Base-by-base conservation (phyloP, 306 rosid species). In the Sindora glabra region DNA sequence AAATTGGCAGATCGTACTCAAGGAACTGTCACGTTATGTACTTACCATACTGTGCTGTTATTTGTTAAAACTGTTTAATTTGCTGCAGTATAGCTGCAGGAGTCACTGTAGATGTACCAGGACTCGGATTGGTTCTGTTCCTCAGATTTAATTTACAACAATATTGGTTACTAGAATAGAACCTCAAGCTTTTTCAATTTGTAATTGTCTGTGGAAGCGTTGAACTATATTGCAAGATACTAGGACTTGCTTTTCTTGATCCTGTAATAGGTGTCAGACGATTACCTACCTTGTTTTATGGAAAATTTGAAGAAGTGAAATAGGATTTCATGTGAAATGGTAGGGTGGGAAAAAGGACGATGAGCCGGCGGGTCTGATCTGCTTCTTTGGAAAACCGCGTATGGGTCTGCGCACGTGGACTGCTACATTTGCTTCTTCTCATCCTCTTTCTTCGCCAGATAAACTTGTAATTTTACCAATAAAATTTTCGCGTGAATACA, bases 341-440 rank as follows among this genome's bases (percentile, higher is more conserved):
- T 78, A 80, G 84, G 80, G 84, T 67, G 59, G 61, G 64, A 53
- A n/a, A 45, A 76, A 67, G 34, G 68, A 76, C 64, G 74, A 66
- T 74, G 74, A 83, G 78, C 85, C 89, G 86, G 85, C 79, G 96
- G 86, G 79, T 41, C 81, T 72, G 86, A 82, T 71, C 75, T 75
- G 89, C 65, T 79, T 79, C 83, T 78, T 67, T 46, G 73, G 76
- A 86, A 67, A 84, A 77, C 68, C 75, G 67, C 80, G 72, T 79
- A 71, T 70, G 82, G 86, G 84, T 80, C 83, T 78, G 65, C 82
- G 71, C 83, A 83, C 90, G 94, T 82, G 86, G 80, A 74, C 73
- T 69, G 51, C 78, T 73, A 70, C 89, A 69, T 61, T 71, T 78
- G 74, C 75, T 71, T 73, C 54, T 68, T 75, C 77, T 70, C 21